Evolutionary conservation across 176 grass and related monocot species (phyloP).

Genomic region (Alloteropsis semialata): DNA sequence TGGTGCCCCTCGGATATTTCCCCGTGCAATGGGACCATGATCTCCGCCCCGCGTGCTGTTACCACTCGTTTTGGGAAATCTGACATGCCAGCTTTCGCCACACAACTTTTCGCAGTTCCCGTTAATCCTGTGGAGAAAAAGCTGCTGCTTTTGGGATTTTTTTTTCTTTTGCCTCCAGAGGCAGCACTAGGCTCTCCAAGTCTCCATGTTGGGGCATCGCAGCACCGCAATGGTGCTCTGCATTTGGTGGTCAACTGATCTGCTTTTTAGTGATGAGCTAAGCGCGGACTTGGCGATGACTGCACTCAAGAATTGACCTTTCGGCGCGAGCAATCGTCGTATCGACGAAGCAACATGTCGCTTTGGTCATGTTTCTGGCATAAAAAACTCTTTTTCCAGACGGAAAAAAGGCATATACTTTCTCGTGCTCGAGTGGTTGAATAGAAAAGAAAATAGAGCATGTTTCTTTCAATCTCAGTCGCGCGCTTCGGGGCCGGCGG

Average conservation of each 20-base stretch:
- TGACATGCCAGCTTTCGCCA: constrained; percentile 1
- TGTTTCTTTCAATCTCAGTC: constrained; percentile 16
- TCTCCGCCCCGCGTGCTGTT: background rate
- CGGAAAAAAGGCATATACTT: constrained; percentile 10
- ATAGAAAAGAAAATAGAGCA: background rate
- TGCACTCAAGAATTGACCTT: background rate
- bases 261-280: background rate
- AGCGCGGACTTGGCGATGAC: background rate
- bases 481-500: background rate
- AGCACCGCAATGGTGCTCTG: background rate
- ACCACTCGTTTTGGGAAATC: constrained; percentile 4
- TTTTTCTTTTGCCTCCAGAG: background rate
- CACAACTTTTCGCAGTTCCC: background rate
- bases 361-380: background rate
- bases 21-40: background rate
- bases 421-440: constrained; percentile 18
- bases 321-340: background rate
- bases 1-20: constrained; percentile 8
- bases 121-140: background rate
- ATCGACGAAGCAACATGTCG: background rate
- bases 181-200: background rate
- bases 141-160: background rate
- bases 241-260: background rate
- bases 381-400: background rate
- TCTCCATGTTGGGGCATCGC: background rate